Base-by-base conservation (phyloP, 805 yeast genomes). In the Dipodascus albidus region DNA sequence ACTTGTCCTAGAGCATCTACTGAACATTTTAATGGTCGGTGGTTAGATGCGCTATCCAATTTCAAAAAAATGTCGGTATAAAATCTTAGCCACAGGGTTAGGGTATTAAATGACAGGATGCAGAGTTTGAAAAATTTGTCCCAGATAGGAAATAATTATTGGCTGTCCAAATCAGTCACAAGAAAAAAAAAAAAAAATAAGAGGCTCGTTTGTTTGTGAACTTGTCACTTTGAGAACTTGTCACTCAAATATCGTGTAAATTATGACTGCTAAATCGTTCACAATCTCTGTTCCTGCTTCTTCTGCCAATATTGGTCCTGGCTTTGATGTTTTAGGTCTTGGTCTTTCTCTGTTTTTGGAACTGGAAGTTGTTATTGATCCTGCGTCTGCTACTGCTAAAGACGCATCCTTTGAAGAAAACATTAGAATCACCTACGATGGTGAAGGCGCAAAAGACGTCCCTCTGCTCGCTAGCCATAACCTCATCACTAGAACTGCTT, bases 241-340 rank as follows among this genome's bases (percentile, higher is more conserved):
- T n/a, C n/a, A n/a, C n/a, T n/a, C n/a, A n/a, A n/a, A n/a, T n/a
- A n/a, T n/a, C n/a, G n/a, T n/a, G n/a, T n/a, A n/a, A n/a, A 27
- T 11, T 11, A 38, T 38, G 44, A 19, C 44, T 4, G 44, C 20
- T 19, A 38, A 38, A 38, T 38, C 44, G 53, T 84, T 84, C 68
- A 68, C 66, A 48, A 78, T 87, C 60, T 80, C 79, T 53, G 93
- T 91, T 17, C 99, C 99, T 2, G 96, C 98, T 3, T 90, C 98
- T 3, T 86, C 96, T 50, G 99, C 99, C 63, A 93, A 93, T 64
- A 91, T 93, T 52, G 99, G 99, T 6, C 99, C 99, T 8, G 99
- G 99, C 0, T 93, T 91, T 65, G 99, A 93, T 69, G 99, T 93
- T 3, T 72, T 93, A 51, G 99, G 99, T 22, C 83, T 93, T 44